Percentiles rank a stretch among this genome's conserved stretches.
Conservation (phyloP, 495 filamentous ascomycete genomes). For the Daldinia vernicosa region DNA sequence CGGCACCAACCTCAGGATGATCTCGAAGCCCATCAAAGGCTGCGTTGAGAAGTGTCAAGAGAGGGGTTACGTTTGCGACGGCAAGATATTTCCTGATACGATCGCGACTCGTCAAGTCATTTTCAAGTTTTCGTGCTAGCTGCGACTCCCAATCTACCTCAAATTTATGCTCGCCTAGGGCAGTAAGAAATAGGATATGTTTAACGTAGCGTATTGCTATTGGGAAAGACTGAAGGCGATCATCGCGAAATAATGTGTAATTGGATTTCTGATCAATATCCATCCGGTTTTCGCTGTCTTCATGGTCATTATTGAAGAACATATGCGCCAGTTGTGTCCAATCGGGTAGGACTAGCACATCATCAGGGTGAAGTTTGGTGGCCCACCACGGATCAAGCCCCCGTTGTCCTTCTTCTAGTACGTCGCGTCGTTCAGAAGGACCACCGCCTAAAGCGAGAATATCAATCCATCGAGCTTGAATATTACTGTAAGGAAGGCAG, state of each 20-base stretch:
- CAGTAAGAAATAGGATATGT: slow-evolving; percentile 76
- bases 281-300: slow-evolving; percentile 39
- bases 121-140: slow-evolving; percentile 72
- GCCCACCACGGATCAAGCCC: slow-evolving; percentile 71
- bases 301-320: slow-evolving; percentile 50
- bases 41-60: slow-evolving; percentile 45
- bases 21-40: slow-evolving; percentile 44
- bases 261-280: slow-evolving; percentile 38
- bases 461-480: slow-evolving; percentile 86
- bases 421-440: slow-evolving; percentile 74
- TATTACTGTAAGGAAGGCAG: slow-evolving; percentile 82
- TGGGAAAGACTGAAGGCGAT: slow-evolving; percentile 64
- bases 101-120: slow-evolving; percentile 67
- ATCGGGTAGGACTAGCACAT: slow-evolving; percentile 51
- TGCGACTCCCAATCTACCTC: slow-evolving; percentile 88
- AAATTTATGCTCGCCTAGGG: slow-evolving; percentile 68
- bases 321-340: slow-evolving; percentile 56
- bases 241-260: slow-evolving; percentile 50
- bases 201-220: slow-evolving; percentile 75
- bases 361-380: slow-evolving; percentile 52
- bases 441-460: slow-evolving; percentile 77
- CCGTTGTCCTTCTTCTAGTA: slow-evolving; percentile 88
- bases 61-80: slow-evolving; percentile 35
- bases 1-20: slow-evolving; percentile 43
- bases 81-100: slow-evolving; percentile 61